These are phyloP conservation scores for Fusarium sp. DNA, from an alignment of 2,329 filamentous ascomycete species.

Conservation along the genomic window DNA sequence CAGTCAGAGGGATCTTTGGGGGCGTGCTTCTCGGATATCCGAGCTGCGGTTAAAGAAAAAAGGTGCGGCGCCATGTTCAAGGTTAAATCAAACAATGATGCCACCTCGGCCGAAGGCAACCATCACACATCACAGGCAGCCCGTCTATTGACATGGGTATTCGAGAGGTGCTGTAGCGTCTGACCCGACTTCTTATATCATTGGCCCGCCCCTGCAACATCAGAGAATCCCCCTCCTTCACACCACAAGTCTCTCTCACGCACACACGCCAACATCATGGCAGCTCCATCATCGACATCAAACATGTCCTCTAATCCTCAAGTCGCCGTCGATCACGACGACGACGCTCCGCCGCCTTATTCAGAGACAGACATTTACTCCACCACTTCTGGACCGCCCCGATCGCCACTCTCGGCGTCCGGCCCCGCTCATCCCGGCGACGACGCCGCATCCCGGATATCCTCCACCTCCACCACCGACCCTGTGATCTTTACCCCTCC, in stretches of 20 bases:
- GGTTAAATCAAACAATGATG: conserved; percentile 23
- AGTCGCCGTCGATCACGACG: conserved; percentile 42
- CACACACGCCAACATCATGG: conserved; percentile 22
- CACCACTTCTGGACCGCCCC: conserved; percentile 46
- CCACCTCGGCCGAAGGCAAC: conserved; percentile 4
- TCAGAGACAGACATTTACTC: conserved; percentile 65
- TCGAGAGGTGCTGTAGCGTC: background rate
- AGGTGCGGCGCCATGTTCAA: background rate
- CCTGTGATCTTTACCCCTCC: conserved; percentile 62
- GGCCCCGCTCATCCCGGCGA: conserved; percentile 46
- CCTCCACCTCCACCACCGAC: conserved; percentile 54
- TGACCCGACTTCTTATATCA: background rate
- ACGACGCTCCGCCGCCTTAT: conserved; percentile 62
- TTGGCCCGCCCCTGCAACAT: background rate
- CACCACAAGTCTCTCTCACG: background rate
- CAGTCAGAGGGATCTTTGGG: background rate
- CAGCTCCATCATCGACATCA: conserved; percentile 21
- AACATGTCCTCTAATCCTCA: conserved; percentile 20
- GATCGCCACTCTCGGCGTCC: conserved; percentile 32
- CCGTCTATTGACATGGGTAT: too few relatives aligned
- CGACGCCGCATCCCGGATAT: conserved; percentile 49
- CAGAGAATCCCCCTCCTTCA: background rate
- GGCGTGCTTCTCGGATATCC: background rate
- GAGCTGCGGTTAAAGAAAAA: background rate
- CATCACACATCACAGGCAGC: background rate